phyloP scores from a whole-genome alignment of 306 rosid species.

The Lathyrus tuberosus region DNA sequence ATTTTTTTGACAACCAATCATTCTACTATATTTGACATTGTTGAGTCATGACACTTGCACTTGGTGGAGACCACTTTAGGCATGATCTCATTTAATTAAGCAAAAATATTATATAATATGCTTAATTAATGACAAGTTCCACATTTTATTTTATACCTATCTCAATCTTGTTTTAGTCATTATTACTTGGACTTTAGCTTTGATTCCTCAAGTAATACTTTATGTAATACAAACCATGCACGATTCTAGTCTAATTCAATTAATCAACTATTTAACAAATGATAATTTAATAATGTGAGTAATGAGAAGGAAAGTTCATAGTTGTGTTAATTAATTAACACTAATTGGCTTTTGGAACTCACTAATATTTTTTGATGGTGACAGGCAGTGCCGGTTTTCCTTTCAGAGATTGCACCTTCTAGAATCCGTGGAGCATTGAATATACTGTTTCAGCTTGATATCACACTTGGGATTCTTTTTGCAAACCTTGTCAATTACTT shows the following conservation, averaged over 20 bases:
- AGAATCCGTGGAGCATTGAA: conserved; percentile 92
- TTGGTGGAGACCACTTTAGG: not conserved
- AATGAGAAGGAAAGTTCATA: conserved; percentile 10
- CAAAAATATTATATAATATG: not conserved
- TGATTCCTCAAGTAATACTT: conserved; percentile 12
- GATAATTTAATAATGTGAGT: conserved; percentile 6
- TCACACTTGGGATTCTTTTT: conserved; percentile 88
- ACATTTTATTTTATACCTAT: not conserved
- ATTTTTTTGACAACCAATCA: no score
- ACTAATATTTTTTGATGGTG: conserved; percentile 4
- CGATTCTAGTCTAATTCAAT: conserved; percentile 13
- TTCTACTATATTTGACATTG: no score
- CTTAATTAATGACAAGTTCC: conserved; percentile 12
- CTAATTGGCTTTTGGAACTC: conserved; percentile 27
- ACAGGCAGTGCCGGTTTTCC: conserved; percentile 92
- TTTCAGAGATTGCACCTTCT: conserved; percentile 91
- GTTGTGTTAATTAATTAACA: not conserved
- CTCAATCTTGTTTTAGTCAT: conserved; percentile 20
- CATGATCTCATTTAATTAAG: conserved; percentile 1
- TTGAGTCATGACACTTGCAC: no score
- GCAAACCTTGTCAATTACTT: conserved; percentile 76
- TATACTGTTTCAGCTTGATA: conserved; percentile 77
- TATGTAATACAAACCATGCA: conserved; percentile 1
- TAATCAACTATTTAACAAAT: conserved; percentile 2
- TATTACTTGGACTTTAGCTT: conserved; percentile 26